These are phyloP conservation scores for Capsicum rhomboideum DNA, from an alignment of 257 asterid species.

Conservation along the genomic window DNA sequence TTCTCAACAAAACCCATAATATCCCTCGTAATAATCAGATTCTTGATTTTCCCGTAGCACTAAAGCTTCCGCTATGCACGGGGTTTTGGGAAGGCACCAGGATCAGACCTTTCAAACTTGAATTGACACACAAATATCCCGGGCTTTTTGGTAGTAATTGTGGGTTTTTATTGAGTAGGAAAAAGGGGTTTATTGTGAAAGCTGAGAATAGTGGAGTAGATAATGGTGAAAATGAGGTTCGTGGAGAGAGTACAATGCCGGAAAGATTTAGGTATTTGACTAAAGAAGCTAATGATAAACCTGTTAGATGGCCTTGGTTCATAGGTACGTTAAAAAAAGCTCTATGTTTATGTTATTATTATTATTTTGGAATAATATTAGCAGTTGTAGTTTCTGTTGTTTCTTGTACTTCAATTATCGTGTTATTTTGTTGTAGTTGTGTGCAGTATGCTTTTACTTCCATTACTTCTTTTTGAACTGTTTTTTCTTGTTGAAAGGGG, in stretches of 20 bases:
- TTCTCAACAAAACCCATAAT: slow-evolving; percentile 13
- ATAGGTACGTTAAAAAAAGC: slow-evolving; percentile 31
- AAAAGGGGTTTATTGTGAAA: slow-evolving; percentile 22
- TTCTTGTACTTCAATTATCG: too few relatives aligned
- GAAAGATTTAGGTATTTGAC: slow-evolving; percentile 70
- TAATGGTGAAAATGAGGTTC: slow-evolving; percentile 37
- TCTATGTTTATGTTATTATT: too few relatives aligned
- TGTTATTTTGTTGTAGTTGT: too few relatives aligned
- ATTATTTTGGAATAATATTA: too few relatives aligned
- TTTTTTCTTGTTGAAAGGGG: too few relatives aligned
- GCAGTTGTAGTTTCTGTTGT: too few relatives aligned
- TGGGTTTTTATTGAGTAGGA: slow-evolving; percentile 15
- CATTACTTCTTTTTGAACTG: too few relatives aligned
- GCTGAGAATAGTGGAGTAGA: slow-evolving; percentile 30
- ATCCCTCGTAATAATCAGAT: slow-evolving; percentile 6
- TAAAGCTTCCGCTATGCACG: too few relatives aligned
- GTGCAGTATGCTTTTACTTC: too few relatives aligned
- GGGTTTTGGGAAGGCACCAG: not conserved
- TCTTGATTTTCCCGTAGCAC: slow-evolving; percentile 8
- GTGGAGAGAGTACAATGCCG: slow-evolving; percentile 80
- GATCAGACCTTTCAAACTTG: slow-evolving; percentile 4
- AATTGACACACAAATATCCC: slow-evolving; percentile 10
- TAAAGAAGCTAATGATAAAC: slow-evolving; percentile 74
- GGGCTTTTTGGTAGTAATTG: slow-evolving; percentile 16
- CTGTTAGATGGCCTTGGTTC: slow-evolving; percentile 76